A percentile compares a stretch with the other conserved stretches of the same genome.
Evolutionary conservation across 1,284 basidiomycete species (phyloP).

Genomic region (Malassezia equina): DNA sequence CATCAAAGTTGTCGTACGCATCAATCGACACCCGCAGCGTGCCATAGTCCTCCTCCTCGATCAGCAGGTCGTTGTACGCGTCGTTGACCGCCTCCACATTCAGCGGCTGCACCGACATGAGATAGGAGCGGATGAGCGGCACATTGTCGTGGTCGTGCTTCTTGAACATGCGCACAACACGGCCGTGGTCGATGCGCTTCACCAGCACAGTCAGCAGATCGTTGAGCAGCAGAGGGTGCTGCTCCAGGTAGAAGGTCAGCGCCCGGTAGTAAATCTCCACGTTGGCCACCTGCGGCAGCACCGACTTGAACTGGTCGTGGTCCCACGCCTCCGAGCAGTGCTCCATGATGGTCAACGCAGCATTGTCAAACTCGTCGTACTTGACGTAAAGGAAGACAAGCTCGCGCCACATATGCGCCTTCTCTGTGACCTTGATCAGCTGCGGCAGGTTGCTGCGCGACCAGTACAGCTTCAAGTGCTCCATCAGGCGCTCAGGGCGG

Average conservation of each 20-base stretch:
- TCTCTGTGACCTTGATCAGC: conserved; percentile 88
- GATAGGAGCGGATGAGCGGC: conserved; percentile 85
- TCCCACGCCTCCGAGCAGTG: conserved; percentile 95
- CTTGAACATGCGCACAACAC: conserved; percentile 86
- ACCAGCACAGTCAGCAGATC: conserved; percentile 86
- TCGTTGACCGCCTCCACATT: conserved; percentile 96
- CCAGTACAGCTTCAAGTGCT: conserved; percentile 94
- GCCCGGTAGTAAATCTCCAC: conserved; percentile 92
- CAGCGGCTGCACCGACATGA: conserved; percentile 89
- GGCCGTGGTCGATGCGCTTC: conserved; percentile 81
- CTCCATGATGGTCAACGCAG: conserved; percentile 95
- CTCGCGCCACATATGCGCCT: conserved; percentile 96
- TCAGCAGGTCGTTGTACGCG: conserved; percentile 88
- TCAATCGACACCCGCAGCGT: conserved; percentile 91
- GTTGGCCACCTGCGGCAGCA: conserved; percentile 63
- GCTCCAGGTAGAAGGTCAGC: conserved; percentile 60
- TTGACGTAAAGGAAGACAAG: conserved; percentile 96
- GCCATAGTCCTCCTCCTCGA: conserved; percentile 98
- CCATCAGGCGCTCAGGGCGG: conserved; percentile 94
- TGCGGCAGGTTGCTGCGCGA: conserved; percentile 91
- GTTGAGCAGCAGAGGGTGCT: conserved; percentile 83
- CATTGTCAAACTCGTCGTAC: conserved; percentile 92
- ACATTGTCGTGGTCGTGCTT: conserved; percentile 79
- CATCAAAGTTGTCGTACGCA: conserved; percentile 96
- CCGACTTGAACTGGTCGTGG: conserved; percentile 75